phyloP scores from a whole-genome alignment of 2,329 filamentous ascomycete genomes.

The Pseudogymnoascus sp. region DNA sequence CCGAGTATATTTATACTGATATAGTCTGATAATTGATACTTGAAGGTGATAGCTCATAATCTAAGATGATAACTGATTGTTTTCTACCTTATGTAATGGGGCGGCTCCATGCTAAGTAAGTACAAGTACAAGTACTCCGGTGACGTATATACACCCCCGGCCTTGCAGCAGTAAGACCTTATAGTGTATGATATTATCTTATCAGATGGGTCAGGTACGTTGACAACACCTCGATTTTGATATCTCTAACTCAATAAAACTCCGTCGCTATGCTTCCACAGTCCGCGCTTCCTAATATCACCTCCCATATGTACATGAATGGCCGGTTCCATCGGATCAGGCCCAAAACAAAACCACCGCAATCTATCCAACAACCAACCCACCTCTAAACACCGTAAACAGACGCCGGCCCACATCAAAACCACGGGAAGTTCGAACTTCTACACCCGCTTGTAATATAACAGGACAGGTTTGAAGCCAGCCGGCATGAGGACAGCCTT shows the following conservation, averaged over 20 bases:
- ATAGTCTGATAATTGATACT: not conserved
- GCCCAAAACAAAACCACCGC: not conserved
- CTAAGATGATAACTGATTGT: not conserved
- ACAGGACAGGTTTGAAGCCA: not conserved
- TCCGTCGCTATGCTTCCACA: slow-evolving; percentile 1
- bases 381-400: not conserved
- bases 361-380: not conserved
- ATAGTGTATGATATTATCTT: not conserved
- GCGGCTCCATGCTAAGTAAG: not conserved
- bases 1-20: not conserved
- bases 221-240: not conserved
- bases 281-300: not conserved
- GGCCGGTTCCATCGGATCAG: not conserved
- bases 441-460: slow-evolving; percentile 7
- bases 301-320: not conserved
- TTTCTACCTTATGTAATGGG: not conserved
- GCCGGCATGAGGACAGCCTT: not conserved
- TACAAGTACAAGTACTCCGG: not conserved
- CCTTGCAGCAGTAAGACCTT: not conserved
- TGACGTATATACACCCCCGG: not conserved
- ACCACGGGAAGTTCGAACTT: not conserved
- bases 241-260: not conserved
- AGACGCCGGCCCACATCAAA: not conserved
- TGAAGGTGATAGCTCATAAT: not conserved
- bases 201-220: not conserved